Evolutionary conservation across 2,329 filamentous ascomycete species (phyloP), one percentile per base, ranked within the genome.

Genomic region (Botrytis byssoidea): DNA sequence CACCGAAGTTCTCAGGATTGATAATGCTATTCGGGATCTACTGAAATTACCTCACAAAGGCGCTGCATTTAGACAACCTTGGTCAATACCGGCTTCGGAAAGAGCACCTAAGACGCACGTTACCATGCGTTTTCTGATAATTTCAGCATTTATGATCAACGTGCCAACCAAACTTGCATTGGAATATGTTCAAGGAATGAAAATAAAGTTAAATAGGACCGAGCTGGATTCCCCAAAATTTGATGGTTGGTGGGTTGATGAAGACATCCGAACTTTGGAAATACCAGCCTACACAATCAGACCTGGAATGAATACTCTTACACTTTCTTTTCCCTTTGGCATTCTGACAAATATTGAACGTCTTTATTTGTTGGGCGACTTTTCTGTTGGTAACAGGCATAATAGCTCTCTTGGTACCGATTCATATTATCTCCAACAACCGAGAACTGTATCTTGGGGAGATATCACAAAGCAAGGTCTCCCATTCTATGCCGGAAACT

Each of bases 171-270:
- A 67, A 29, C 74, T 82, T 4, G 80, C 81, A 0, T 73, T 82
- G 12, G 81, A 81, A 73, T 73, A 79, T 46, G 72, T 79, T 0
- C 73, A 76, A n/a, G 76, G 60, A 4, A 76, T 76, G 4, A 71
- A 74, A 22, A 78, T 81, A 37, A 69, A 42, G 4, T 46, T 81
- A 18, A 80, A 81, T 32, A 73, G 75, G 2, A 57, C 60, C 16
- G 6, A 42, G 2, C 73, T 79, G 16, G 29, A 74, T 9, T 48
- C 51, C 18, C 16, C 48, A n/a, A 25, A 59, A 55, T 1, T 42
- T 40, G 51, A 74, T 68, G 25, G 68, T 29, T 82, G 79, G 76
- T 82, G 81, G 80, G 81, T 81, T 3, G 81, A 82, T 29, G 80
- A 82, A 75, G 74, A 74, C 7, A 81, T 82, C 66, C 74, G 74